Evolutionary conservation across 2,329 filamentous ascomycete species (phyloP).

Genomic region (Dactylonectria macrodidyma): DNA sequence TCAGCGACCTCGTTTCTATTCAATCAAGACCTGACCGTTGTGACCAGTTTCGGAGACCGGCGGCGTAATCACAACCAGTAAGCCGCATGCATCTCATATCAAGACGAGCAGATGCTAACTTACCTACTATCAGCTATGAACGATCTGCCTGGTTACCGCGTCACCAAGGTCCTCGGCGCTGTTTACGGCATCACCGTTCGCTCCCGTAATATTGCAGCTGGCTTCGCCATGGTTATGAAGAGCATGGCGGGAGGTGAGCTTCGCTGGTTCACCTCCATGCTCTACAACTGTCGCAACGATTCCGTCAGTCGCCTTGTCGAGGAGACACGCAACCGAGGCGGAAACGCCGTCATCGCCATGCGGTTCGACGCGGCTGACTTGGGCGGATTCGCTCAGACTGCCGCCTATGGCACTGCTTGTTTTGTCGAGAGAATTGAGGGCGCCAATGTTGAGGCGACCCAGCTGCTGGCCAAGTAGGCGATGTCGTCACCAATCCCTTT

Average conservation of each 20-base stretch:
- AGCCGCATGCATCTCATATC: slow-evolving; percentile 9
- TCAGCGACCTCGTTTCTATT: no score
- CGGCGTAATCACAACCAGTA: slow-evolving; percentile 71
- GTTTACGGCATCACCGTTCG: slow-evolving; percentile 72
- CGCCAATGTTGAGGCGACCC: slow-evolving; percentile 42
- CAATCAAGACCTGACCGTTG: slow-evolving; percentile 5
- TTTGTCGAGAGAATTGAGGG: slow-evolving; percentile 69
- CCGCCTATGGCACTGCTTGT: slow-evolving; percentile 73
- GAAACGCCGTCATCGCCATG: slow-evolving; percentile 72
- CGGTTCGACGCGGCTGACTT: slow-evolving; percentile 71
- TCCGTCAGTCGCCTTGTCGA: slow-evolving; percentile 69
- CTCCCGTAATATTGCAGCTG: slow-evolving; percentile 71
- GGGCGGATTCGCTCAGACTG: slow-evolving; percentile 70
- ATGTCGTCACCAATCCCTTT: neutral
- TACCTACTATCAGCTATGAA: slow-evolving; percentile 65
- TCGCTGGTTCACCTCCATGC: slow-evolving; percentile 70
- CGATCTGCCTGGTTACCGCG: slow-evolving; percentile 73
- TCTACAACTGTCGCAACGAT: slow-evolving; percentile 72
- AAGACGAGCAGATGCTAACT: neutral
- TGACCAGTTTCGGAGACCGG: slow-evolving; percentile 68
- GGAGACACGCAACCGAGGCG: slow-evolving; percentile 70
- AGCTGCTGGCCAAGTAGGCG: slow-evolving; percentile 36
- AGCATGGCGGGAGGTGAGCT: slow-evolving; percentile 73
- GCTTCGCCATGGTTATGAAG: slow-evolving; percentile 69
- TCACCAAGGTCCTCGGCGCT: slow-evolving; percentile 70